Evolutionary conservation across 139 green algal genomes (phyloP).

Genomic region (Chlorella sp.): DNA sequence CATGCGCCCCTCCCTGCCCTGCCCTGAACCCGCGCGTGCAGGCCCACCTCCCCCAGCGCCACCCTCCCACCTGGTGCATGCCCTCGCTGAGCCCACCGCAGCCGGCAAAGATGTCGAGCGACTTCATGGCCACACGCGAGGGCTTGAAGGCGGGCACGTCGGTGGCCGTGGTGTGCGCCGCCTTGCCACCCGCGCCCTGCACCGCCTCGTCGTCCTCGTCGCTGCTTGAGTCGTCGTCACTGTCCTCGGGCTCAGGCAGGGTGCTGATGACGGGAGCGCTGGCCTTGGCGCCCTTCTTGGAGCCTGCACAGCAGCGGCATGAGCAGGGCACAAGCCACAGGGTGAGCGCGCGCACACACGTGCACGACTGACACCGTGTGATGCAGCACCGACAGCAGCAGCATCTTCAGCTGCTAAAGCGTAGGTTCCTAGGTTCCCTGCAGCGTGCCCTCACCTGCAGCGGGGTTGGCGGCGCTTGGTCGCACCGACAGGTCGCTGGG

Average conservation of each 20-base stretch:
- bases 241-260: neutral
- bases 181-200: constrained; percentile 4
- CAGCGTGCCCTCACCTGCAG: neutral
- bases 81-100: constrained; percentile 92
- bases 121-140: constrained; percentile 42
- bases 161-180: too few species aligned
- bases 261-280: neutral
- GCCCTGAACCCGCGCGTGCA: neutral
- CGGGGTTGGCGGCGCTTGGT: neutral
- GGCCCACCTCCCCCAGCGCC: neutral
- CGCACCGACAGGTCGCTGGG: neutral
- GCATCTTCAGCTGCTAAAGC: too few species aligned
- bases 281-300: constrained; percentile 12
- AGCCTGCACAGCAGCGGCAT: neutral
- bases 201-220: constrained; percentile 8
- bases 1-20: neutral
- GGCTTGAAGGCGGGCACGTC: too few species aligned
- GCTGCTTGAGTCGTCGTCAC: neutral
- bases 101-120: constrained; percentile 96
- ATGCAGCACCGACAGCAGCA: too few species aligned
- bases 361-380: too few species aligned
- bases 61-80: constrained; percentile 74
- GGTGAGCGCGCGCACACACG: too few species aligned
- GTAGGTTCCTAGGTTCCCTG: too few species aligned
- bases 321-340: too few species aligned